Evolutionary conservation across 2,329 filamentous ascomycete species (phyloP), one percentile per base, ranked within the genome.

Genomic region (Calonectria leucothoes): DNA sequence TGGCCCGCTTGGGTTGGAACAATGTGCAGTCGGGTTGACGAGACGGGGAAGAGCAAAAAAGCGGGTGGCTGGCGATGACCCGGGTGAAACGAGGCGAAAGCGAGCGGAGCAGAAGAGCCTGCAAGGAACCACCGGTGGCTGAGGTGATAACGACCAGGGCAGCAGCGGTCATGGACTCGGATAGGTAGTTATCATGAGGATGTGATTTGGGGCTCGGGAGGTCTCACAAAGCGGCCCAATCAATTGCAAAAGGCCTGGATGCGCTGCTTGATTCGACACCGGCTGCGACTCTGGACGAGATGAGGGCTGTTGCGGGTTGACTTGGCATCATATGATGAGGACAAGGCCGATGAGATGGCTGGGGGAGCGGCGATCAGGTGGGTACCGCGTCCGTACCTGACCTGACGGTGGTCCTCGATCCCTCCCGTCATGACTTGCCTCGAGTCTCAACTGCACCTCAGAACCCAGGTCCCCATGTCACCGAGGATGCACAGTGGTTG

Each of bases 101-200:
- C 51, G 51, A 71, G 66, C 64, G 66, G 70, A 72, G 66, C 73
- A 37, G 33, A 67, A 61, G 61, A 39, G 49, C 61, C 61, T 78
- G 71, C 69, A 76, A 76, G 67, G 69, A 70, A 75, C 69, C 31
- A 49, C 42, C 63, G 64, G 66, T 51, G 61, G 69, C 73, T 67
- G 70, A 64, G 37, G 71, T 35, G 57, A 61, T 59, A 59, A 59
- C 37, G 55, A 59, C 55, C 55, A 59, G 55, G 55, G 55, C 20
- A 20, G 20, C 15, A 35, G 15, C 33, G 31, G 42, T 45, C 42
- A 63, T 31, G 23, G 25, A 42, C 27, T 42, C 15, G 48, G 29
- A 23, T 48, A 37, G 57, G 64, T 25, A 52, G 25, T 52, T 42
- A 29, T n/a, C 59, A 45, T 45, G 48, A 37, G 39, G 37, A 29